phyloP scores from a whole-genome alignment of 805 yeast species.

The Candida rishiriensis region DNA sequence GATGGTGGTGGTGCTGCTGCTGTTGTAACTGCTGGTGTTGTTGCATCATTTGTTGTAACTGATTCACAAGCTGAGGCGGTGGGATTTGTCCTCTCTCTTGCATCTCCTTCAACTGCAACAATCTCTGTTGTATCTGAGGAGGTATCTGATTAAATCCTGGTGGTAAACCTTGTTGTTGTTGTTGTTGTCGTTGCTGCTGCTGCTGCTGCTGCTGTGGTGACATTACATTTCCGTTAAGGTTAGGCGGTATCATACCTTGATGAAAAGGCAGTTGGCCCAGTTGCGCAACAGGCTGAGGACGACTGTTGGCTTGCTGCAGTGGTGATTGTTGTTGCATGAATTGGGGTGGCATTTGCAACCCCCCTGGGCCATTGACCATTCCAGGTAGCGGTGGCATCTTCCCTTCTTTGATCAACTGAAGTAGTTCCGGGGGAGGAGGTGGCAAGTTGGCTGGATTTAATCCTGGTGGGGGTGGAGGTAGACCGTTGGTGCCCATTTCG shows the following conservation, averaged over 20 bases:
- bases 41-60: conserved; percentile 1
- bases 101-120: neutral
- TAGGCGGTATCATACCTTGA: too few species aligned
- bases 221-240: too few species aligned
- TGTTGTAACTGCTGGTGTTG: neutral
- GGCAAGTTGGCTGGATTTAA: conserved; percentile 14
- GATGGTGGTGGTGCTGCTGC: conserved; percentile 4
- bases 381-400: conserved; percentile 27
- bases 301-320: neutral
- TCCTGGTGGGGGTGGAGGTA: conserved; percentile 9
- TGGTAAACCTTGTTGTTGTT: neutral
- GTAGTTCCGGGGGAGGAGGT: conserved; percentile 27
- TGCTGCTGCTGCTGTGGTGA: too few species aligned
- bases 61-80: neutral
- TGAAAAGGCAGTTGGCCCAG: neutral
- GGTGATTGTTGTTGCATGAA: neutral
- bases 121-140: neutral
- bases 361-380: conserved; percentile 7
- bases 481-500: neutral
- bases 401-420: conserved; percentile 24
- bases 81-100: neutral
- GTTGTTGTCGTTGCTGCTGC: too few species aligned
- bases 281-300: neutral
- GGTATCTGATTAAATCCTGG: neutral
- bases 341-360: neutral